phyloP scores from a whole-genome alignment of 768 basidiomycete genomes.

The Polyporus arcularius region DNA sequence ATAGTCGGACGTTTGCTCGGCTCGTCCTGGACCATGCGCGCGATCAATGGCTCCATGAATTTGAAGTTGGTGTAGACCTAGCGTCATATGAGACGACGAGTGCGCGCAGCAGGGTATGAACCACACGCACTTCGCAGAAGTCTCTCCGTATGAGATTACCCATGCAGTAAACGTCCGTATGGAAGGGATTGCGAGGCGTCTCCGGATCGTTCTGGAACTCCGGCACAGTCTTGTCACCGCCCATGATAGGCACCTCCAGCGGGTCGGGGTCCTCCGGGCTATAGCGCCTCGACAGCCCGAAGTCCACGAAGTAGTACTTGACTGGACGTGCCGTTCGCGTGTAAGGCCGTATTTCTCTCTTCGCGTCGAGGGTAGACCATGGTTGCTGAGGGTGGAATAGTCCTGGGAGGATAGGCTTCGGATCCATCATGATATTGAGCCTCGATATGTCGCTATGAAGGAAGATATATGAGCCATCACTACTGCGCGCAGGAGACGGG shows the following conservation, averaged over 20 bases:
- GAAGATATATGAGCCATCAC: no score
- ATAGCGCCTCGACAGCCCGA: conserved; percentile 27
- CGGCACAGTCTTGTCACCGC: conserved; percentile 23
- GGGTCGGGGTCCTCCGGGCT: conserved; percentile 27
- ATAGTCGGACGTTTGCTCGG: conserved; percentile 28
- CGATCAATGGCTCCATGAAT: conserved; percentile 27
- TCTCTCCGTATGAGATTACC: conserved; percentile 16
- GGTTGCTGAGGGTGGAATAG: conserved; percentile 25
- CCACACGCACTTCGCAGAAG: conserved; percentile 8
- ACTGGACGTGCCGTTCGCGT: conserved; percentile 27
- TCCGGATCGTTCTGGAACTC: conserved; percentile 17
- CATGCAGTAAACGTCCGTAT: conserved; percentile 23
- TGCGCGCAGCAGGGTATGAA: no score
- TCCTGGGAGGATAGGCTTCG: conserved; percentile 3
- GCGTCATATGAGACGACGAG: no score
- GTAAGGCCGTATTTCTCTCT: conserved; percentile 5
- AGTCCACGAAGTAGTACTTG: conserved; percentile 31
- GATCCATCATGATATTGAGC: conserved; percentile 18
- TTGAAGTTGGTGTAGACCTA: conserved; percentile 18
- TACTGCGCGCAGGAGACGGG: no score
- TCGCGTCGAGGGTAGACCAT: conserved; percentile 21
- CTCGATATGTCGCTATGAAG: no score
- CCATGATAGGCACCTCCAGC: conserved; percentile 17
- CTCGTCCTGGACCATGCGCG: conserved; percentile 25
- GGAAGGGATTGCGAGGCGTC: conserved; percentile 24